A percentile compares a stretch with the other conserved stretches of the same genome.
Evolutionary conservation across 768 basidiomycete species (phyloP).

Genomic region (Trametes cubensis): DNA sequence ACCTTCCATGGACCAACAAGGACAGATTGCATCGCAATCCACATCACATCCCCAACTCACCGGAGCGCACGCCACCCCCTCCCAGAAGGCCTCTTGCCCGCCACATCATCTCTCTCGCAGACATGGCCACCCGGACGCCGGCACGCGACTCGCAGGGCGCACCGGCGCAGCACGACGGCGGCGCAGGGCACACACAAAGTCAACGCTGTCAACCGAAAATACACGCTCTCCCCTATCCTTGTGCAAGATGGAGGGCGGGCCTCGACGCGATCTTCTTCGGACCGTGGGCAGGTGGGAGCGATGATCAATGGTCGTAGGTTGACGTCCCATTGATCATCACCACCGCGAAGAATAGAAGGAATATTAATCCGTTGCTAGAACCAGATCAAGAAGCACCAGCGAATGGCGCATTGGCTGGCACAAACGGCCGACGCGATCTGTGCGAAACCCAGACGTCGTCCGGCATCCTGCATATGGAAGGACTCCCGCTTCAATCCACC

Average conservation of each 20-base stretch:
- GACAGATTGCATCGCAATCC: constrained; percentile 10
- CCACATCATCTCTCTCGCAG: no score
- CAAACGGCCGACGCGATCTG: not conserved
- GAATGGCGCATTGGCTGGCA: no score
- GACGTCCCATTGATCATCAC: constrained; percentile 12
- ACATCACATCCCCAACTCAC: not conserved
- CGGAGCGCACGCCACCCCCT: no score
- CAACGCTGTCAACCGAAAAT: not conserved
- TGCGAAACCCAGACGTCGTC: not conserved
- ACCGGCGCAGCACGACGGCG: not conserved
- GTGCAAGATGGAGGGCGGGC: not conserved
- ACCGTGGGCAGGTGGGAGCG: not conserved
- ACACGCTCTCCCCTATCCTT: no score
- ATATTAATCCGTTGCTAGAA: not conserved
- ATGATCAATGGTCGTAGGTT: constrained; percentile 6
- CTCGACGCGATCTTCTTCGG: not conserved
- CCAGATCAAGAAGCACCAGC: no score
- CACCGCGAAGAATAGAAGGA: not conserved
- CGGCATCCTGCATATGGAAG: no score
- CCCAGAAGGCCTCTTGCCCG: no score
- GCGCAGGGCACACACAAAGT: not conserved
- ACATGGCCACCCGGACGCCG: no score
- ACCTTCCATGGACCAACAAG: constrained; percentile 6
- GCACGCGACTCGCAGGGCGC: no score
- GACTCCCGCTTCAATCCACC: no score